Evolutionary conservation across 192 early-diverging fungal species (phyloP), one percentile per base, ranked within the genome.

Genomic region (Oehlia diaphana): DNA sequence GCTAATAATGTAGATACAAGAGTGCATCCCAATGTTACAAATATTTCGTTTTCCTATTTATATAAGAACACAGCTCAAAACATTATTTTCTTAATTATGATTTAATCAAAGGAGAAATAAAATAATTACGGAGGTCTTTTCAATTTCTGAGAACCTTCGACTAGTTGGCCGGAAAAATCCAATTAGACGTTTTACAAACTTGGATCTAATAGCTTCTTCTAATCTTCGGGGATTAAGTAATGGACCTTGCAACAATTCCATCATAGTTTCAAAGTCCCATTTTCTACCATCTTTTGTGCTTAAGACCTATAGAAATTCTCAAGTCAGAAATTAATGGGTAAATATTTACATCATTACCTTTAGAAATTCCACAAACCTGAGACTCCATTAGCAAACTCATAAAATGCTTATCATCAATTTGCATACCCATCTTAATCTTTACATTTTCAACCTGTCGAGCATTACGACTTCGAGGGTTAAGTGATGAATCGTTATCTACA

Each of bases 181-280:
- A 10, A 95, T 65, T 0, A 96, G 72, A 12, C 93, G 86, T 71
- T 92, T 93, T 5, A 93, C 82, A 44, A 95, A 91, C 73, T 93
- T 96, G 19, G 88, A 90, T 62, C 90, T 88, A 70, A 93, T 82
- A 2, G 90, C 89, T 63, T 96, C 95, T 26, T 96, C 95, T 26
- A 96, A 75, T 39, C 95, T 84, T 63, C 88, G 83, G 10, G 91
- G 90, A 77, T 92, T 93, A 12, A 90, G 82, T 69, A 96, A 84
- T 2, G 94, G 93, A 6, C 95, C 94, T 65, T 93, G 91, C 14
- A 96, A 83, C 21, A 96, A 83, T 71, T 94, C 93, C 74, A 89
- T 80, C 28, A 95, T 90, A 31, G 84, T 85, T 42, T 93, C 91
- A 94, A 92, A 96, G 26, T 88, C 87, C 95, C 95, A 96, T 76